Base-by-base conservation (phyloP, 805 yeast genomes). In the Candida germanica region DNA sequence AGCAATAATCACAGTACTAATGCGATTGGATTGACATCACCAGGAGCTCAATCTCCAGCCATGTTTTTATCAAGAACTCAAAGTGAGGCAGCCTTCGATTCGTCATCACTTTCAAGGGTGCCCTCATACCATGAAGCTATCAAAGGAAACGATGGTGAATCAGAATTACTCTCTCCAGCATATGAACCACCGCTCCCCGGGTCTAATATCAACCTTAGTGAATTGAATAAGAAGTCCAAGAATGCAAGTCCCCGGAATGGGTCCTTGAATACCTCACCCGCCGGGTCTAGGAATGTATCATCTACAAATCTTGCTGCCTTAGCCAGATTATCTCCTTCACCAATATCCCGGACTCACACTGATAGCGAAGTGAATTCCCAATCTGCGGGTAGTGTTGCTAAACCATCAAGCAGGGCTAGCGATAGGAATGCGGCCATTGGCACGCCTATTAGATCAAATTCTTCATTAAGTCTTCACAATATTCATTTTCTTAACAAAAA, bases 41-140 rank as follows among this genome's bases (percentile, higher is more conserved):
- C 80, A 1, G 76, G 75, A 6, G 46, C 64, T 3, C 27, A 52
- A 4, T 66, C 83, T 1, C 87, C 88, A 0, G 79, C 74, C 0
- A 49, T 61, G 8, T 79, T 80, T 49, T 54, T 80, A 31, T 79
- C 88, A 3, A 66, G 88, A 37, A 76, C 66, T 11, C 73, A 71
- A 35, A 80, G 87, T 1, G 71, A 61, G 23, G 42, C 40, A 11
- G 39, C 40, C 9, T 20, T 58, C 6, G 39, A 42, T 21, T 31
- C 56, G n/a, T 17, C 32, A 4, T 42, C 46, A 9, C 35, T 87
- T 44, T 79, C 83, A 14, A 65, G 77, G 32, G 96, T 91, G 5
- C 98, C 98, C 0, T 79, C 95, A 0, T 91, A 91, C 58, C 73
- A 72, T 6, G 80, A 84, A 21, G 97, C 98, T 0, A 59, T 88